These are phyloP conservation scores for Stachybotrys chartarum DNA, from an alignment of 2,329 filamentous ascomycete species.

Conservation along the genomic window DNA sequence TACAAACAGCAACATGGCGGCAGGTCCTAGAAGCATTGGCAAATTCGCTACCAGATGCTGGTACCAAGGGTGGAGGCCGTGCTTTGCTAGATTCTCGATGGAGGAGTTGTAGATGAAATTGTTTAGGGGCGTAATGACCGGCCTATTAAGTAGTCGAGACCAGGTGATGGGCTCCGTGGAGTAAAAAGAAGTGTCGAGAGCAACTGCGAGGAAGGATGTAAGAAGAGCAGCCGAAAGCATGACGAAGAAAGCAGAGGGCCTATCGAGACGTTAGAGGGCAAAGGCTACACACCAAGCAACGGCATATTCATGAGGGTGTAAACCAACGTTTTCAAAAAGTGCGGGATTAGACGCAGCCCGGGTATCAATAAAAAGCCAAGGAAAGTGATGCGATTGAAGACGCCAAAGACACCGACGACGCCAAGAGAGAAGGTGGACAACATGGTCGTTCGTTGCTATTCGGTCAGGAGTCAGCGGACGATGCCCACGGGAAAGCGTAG, in stretches of 20 bases:
- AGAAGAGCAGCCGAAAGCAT: constrained; percentile 58
- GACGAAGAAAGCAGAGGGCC: constrained; percentile 54
- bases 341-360: constrained; percentile 72
- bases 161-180: constrained; percentile 55
- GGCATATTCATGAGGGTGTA: neutral
- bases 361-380: constrained; percentile 87
- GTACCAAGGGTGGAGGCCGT: constrained; percentile 73
- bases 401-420: constrained; percentile 72
- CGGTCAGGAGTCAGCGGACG: too few relatives aligned
- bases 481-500: constrained; percentile 10
- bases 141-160: constrained; percentile 54
- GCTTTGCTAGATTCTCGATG: constrained; percentile 62
- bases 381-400: constrained; percentile 97
- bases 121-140: constrained; percentile 70
- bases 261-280: constrained; percentile 15
- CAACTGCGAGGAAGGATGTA: constrained; percentile 66
- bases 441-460: constrained; percentile 65
- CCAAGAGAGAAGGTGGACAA: constrained; percentile 73
- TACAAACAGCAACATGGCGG: constrained; percentile 52
- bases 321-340: constrained; percentile 72
- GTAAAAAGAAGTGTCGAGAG: constrained; percentile 83
- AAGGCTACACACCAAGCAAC: neutral
- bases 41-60: constrained; percentile 68
- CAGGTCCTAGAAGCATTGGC: constrained; percentile 63
- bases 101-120: constrained; percentile 70